Percentiles rank a stretch among this genome's conserved stretches.
These are phyloP conservation scores for Macrolepiota albuminosa DNA, from an alignment of 768 basidiomycete species.

Conservation along the genomic window DNA sequence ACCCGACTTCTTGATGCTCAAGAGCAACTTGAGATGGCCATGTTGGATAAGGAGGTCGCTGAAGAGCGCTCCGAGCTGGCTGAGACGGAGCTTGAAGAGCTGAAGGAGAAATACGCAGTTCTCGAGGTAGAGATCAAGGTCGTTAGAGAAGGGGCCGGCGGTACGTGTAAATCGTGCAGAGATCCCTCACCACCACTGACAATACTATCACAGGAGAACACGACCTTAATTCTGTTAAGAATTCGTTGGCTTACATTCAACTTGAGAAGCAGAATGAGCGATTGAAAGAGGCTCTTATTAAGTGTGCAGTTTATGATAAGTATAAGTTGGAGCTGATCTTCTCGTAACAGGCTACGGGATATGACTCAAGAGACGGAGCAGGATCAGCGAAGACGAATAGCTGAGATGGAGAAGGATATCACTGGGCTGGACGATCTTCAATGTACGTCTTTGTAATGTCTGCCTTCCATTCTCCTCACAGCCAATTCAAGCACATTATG, in stretches of 20 bases:
- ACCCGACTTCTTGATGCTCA: conserved; percentile 68
- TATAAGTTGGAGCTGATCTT: background rate
- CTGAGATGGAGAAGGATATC: conserved; percentile 89
- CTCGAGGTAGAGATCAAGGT: conserved; percentile 82
- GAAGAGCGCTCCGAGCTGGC: conserved; percentile 87
- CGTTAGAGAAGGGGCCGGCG: conserved; percentile 52
- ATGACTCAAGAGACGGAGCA: conserved; percentile 83
- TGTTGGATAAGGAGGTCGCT: conserved; percentile 94
- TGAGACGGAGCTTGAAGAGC: conserved; percentile 71
- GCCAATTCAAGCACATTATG: conserved; percentile 61
- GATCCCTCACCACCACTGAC: background rate
- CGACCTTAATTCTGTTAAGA: conserved; percentile 36
- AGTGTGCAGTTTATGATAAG: conserved; percentile 33
- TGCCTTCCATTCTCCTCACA: background rate
- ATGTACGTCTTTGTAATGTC: conserved; percentile 35
- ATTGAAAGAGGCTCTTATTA: conserved; percentile 88
- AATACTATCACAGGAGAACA: conserved; percentile 11
- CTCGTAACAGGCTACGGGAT: conserved; percentile 68
- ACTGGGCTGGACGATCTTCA: conserved; percentile 75
- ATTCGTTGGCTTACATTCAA: conserved; percentile 70
- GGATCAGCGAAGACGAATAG: conserved; percentile 74
- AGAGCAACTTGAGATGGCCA: conserved; percentile 92
- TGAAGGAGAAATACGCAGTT: conserved; percentile 73
- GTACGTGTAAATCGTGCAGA: conserved; percentile 12
- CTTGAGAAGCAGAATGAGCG: conserved; percentile 96